These are phyloP conservation scores for Boletus bicolor DNA, from an alignment of 768 basidiomycete genomes.

Conservation along the genomic window DNA sequence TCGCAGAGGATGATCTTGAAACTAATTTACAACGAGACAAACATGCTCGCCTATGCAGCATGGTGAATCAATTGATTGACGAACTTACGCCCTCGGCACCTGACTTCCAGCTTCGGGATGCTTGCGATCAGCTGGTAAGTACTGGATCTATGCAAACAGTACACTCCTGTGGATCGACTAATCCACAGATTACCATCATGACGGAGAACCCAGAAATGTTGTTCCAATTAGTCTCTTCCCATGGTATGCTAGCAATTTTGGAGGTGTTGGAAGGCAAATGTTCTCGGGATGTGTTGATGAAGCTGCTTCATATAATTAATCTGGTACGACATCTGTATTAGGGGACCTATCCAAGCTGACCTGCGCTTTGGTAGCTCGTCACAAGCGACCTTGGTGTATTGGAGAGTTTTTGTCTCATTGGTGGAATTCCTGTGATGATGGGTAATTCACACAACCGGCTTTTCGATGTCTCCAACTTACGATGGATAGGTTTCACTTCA, in stretches of 20 bases:
- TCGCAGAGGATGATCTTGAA: slow-evolving; percentile 88
- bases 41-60: slow-evolving; percentile 78
- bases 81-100: slow-evolving; percentile 77
- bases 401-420: slow-evolving; percentile 94
- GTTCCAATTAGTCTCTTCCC: slow-evolving; percentile 81
- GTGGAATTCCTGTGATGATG: slow-evolving; percentile 96
- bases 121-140: slow-evolving; percentile 83
- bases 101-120: slow-evolving; percentile 78
- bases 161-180: not conserved
- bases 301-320: slow-evolving; percentile 86
- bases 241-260: slow-evolving; percentile 92
- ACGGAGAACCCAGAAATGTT: slow-evolving; percentile 83
- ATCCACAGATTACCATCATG: slow-evolving; percentile 66
- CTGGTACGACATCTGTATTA: slow-evolving; percentile 45
- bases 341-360: not conserved
- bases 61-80: slow-evolving; percentile 83
- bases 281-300: slow-evolving; percentile 81
- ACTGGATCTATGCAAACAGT: not conserved
- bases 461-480: slow-evolving; percentile 4
- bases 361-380: slow-evolving; percentile 43
- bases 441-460: slow-evolving; percentile 39
- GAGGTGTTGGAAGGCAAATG: slow-evolving; percentile 89
- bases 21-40: slow-evolving; percentile 92
- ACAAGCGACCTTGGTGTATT: slow-evolving; percentile 77
- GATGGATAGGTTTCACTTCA: slow-evolving; percentile 74